Evolutionary conservation across 2,329 filamentous ascomycete genomes (phyloP).

Genomic region (Podosphaera xanthii): DNA sequence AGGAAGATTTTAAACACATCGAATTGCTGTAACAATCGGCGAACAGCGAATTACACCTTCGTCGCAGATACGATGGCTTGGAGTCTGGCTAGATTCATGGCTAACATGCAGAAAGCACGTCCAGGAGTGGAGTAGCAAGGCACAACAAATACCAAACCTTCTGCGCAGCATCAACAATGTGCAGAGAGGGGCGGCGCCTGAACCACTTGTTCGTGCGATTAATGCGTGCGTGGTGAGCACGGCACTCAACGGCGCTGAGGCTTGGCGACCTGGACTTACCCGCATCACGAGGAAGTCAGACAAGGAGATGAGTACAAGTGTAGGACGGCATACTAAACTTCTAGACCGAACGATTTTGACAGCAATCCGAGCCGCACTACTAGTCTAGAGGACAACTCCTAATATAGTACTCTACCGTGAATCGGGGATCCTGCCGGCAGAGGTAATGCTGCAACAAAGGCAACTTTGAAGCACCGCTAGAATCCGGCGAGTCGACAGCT

Average conservation of each 20-base stretch:
- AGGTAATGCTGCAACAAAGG: background rate
- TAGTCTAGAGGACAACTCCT: background rate
- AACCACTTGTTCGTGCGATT: background rate
- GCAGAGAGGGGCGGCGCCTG: background rate
- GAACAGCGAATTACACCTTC: background rate
- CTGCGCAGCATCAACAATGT: background rate
- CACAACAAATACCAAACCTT: background rate
- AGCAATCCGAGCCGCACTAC: background rate
- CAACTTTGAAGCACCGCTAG: too few species aligned
- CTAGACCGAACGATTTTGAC: background rate
- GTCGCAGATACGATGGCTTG: background rate
- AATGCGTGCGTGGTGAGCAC: background rate
- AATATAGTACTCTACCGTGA: background rate
- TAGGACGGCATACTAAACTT: background rate
- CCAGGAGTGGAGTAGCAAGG: background rate
- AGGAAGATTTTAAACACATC: background rate
- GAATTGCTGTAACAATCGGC: background rate
- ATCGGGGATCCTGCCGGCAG: background rate
- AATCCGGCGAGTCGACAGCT: too few species aligned
- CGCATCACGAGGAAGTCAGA: background rate
- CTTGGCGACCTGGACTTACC: background rate
- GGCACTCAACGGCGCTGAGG: background rate
- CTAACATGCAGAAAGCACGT: background rate
- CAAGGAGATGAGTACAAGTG: background rate
- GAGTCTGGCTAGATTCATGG: background rate